Evolutionary conservation across 176 grass and related monocot genomes (phyloP).

Genomic region (Elaeis guineensis): DNA sequence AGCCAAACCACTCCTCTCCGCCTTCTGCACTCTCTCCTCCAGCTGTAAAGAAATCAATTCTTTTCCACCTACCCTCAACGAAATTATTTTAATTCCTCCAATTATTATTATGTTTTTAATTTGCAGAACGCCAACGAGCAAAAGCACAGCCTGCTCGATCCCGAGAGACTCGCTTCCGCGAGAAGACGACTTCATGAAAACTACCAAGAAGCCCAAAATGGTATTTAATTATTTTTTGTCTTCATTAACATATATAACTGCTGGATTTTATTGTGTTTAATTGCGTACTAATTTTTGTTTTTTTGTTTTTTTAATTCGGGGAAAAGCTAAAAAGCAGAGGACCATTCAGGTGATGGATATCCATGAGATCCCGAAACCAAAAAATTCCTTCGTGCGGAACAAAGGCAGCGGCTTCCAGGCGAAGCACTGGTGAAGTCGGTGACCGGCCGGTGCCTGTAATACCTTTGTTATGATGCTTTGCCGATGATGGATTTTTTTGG

Average conservation of each 20-base stretch:
- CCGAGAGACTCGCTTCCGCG: constrained; percentile 48
- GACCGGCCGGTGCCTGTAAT: not conserved
- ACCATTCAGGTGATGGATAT: constrained; percentile 79
- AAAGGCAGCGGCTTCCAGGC: constrained; percentile 31
- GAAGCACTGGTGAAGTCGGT: constrained; percentile 36
- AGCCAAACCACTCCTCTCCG: constrained; percentile 21
- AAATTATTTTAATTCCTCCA: too few species aligned
- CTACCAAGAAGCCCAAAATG: constrained; percentile 77
- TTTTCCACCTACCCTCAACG: too few species aligned
- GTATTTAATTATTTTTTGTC: constrained; percentile 2
- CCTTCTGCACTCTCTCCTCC: constrained; percentile 28
- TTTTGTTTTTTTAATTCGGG: not conserved
- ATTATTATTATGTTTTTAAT: too few species aligned
- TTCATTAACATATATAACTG: too few species aligned
- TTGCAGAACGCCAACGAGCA: constrained; percentile 31
- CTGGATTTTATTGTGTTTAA: too few species aligned
- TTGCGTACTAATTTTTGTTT: not conserved
- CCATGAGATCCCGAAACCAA: constrained; percentile 69
- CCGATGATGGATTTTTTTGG: too few species aligned
- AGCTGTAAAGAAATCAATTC: constrained; percentile 15
- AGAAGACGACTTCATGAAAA: constrained; percentile 81
- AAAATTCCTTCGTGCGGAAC: constrained; percentile 38
- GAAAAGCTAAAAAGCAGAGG: constrained; percentile 64
- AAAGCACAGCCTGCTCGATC: constrained; percentile 31
- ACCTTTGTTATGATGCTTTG: too few species aligned